Percentiles rank a stretch among this genome's conserved stretches.
Conservation (phyloP, 495 filamentous ascomycete genomes). For the Aspergillus coremiiformis region DNA sequence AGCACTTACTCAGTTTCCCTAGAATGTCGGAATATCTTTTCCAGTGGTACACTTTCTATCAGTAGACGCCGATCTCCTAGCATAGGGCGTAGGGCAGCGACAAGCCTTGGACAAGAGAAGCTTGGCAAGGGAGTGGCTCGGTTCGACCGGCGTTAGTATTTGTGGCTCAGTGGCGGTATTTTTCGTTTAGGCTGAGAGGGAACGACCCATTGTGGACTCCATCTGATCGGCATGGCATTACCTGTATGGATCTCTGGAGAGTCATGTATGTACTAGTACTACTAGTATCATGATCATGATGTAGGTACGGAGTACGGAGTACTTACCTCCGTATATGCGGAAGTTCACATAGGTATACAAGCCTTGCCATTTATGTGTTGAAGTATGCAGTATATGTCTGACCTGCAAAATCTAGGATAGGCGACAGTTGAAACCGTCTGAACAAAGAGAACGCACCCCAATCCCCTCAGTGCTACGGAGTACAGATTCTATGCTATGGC, state of each 20-base stretch:
- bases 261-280: neutral
- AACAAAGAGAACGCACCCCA: neutral
- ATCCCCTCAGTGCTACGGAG: neutral
- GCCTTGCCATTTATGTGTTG: neutral
- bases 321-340: too few species aligned
- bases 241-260: neutral
- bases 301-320: neutral
- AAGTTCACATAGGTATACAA: too few species aligned
- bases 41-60: too few species aligned
- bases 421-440: neutral
- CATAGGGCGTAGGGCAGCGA: constrained; percentile 16
- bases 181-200: constrained; percentile 1
- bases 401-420: neutral
- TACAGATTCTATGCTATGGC: too few species aligned
- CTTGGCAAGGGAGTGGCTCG: constrained; percentile 22
- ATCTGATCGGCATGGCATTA: neutral
- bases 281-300: too few species aligned
- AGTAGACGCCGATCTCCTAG: too few species aligned
- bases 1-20: too few species aligned
- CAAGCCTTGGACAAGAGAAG: constrained; percentile 27
- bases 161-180: neutral
- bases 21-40: too few species aligned
- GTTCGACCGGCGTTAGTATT: neutral
- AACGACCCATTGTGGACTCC: neutral
- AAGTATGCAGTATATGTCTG: neutral